phyloP scores from a whole-genome alignment of 257 asterid species.

The Oldenlandia corymbosa region DNA sequence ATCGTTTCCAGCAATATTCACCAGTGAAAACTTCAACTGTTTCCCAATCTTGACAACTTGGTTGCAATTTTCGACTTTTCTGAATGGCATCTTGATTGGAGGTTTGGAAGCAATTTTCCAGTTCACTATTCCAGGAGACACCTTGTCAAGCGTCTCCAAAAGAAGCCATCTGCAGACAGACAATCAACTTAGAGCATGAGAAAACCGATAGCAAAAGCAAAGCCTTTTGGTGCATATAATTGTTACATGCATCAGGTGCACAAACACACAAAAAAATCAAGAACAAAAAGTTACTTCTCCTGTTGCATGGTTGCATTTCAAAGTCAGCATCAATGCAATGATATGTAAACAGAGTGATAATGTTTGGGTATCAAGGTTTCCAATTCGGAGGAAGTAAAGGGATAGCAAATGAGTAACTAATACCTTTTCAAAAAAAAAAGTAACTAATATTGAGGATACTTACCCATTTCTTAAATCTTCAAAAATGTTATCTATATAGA shows the following conservation, averaged over 20 bases:
- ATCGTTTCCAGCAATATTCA: constrained; percentile 87
- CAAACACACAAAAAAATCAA: too few species aligned
- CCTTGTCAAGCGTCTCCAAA: constrained; percentile 82
- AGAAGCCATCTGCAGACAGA: constrained; percentile 75
- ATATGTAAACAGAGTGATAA: neutral
- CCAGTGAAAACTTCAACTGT: constrained; percentile 87
- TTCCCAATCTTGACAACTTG: constrained; percentile 94
- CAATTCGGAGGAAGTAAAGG: too few species aligned
- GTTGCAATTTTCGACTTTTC: constrained; percentile 93
- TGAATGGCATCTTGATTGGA: constrained; percentile 92
- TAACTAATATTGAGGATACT: constrained; percentile 19
- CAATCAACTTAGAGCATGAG: neutral
- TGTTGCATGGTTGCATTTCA: too few species aligned
- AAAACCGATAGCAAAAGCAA: neutral
- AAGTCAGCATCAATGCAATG: neutral
- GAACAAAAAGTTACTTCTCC: too few species aligned
- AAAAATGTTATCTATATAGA: constrained; percentile 83
- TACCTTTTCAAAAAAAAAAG: neutral
- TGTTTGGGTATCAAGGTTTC: neutral
- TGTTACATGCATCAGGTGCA: too few species aligned
- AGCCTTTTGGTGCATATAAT: too few species aligned
- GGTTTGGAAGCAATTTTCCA: constrained; percentile 94
- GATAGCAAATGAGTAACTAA: too few species aligned
- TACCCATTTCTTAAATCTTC: constrained; percentile 98
- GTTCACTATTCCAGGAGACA: constrained; percentile 84